Percentiles rank a stretch among this genome's conserved stretches.
Conservation (phyloP, 352 stramenopile genomes). For the Discostella stelligera region DNA sequence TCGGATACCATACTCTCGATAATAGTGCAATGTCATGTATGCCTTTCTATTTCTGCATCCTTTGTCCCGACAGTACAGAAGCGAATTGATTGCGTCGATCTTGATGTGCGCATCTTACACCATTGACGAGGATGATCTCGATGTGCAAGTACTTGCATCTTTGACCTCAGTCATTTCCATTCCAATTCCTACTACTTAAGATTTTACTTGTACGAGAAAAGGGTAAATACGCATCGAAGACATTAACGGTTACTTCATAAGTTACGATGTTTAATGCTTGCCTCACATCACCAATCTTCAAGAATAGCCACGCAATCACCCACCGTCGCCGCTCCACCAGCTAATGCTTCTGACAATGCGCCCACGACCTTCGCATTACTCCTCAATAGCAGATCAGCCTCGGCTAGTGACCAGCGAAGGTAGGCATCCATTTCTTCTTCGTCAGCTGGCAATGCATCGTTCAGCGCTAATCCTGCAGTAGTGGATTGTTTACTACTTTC, state of each 20-base stretch:
- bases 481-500: constrained; percentile 34
- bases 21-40: not conserved
- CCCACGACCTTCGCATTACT: constrained; percentile 72
- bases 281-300: constrained; percentile 68
- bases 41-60: not conserved
- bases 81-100: not conserved
- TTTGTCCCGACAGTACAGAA: not conserved
- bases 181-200: not conserved
- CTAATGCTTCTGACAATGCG: constrained; percentile 76
- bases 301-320: constrained; percentile 84
- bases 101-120: not conserved
- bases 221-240: too few relatives aligned
- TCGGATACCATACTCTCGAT: not conserved
- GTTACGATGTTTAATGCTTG: not conserved
- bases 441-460: constrained; percentile 32
- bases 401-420: constrained; percentile 81
- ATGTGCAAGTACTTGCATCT: not conserved
- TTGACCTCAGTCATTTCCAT: not conserved
- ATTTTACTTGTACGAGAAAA: too few relatives aligned
- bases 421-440: constrained; percentile 71
- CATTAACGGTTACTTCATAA: too few relatives aligned
- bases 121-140: not conserved
- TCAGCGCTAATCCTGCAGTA: constrained; percentile 4
- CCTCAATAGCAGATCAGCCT: constrained; percentile 79
- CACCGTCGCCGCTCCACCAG: constrained; percentile 80